Evolutionary conservation across 202 grass and related monocot species (phyloP), one percentile per base, ranked within the genome.

Genomic region (Zizania palustris): DNA sequence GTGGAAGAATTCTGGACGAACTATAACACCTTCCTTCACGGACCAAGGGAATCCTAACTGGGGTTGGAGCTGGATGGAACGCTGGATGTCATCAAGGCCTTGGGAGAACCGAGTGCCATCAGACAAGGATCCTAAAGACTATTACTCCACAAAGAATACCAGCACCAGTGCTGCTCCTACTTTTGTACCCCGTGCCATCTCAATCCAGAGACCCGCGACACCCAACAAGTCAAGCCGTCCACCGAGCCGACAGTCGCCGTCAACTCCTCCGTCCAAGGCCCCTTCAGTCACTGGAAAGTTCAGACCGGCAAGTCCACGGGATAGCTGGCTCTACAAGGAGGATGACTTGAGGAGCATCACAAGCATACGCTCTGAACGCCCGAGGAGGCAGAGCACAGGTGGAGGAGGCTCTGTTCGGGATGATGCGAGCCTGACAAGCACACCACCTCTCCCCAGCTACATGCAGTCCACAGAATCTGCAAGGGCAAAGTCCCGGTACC

Each of bases 51-150:
- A 96, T 81, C 89, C 91, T 54, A 89, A 99, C 44, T 99, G 96
- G 96, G 92, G 85, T 28, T 99, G 96, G 96, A 99, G 90, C 83
- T 96, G 96, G 92, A 74, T 93, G 71, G 92, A 96, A 76, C 87
- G 96, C 60, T 99, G 92, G 96, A 91, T 96, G 85, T 41, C 85
- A 5, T 84, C 85, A 35, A 82, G 85, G 65, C 83, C 96, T 48
- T 99, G 87, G 75, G 96, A 96, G 61, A 83, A 28, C 38, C 68
- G 48, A 82, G 67, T 13, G 5, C 19, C 41, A 15, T 56, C 84
- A 56, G 84, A 86, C 7, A 84, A 89, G 65, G 78, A 87, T 19
- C 54, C 67, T 62, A 88, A 85, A 50, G 76, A 96, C 2, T 19
- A 3, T 68, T 19, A 54, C 63, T 10, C 78, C 1, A 46, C 76